These are phyloP conservation scores for Linnemannia hyalina DNA, from an alignment of 192 early-diverging fungal genomes.

Conservation along the genomic window DNA sequence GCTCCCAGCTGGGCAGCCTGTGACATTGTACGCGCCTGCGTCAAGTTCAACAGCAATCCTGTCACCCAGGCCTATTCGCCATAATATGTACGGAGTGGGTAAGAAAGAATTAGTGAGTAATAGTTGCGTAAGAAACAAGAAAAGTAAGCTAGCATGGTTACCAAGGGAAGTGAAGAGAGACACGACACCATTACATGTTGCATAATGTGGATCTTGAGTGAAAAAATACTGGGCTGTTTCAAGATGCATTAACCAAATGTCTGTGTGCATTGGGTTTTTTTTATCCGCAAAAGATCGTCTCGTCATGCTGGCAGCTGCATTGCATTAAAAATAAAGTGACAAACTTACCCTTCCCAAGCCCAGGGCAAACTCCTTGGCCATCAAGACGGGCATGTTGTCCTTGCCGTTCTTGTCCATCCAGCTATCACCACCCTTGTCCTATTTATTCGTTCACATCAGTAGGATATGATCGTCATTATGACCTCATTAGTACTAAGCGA, in stretches of 20 bases:
- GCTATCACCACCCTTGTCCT: constrained; percentile 44
- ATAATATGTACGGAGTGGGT: not conserved
- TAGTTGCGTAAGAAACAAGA: not conserved
- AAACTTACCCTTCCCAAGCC: constrained; percentile 37
- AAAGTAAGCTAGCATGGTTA: not conserved
- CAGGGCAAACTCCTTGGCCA: constrained; percentile 42
- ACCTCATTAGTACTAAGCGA: not conserved
- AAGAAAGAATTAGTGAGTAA: not conserved
- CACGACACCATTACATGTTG: not conserved
- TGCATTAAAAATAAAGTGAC: not conserved
- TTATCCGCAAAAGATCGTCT: not conserved
- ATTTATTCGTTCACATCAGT: not conserved
- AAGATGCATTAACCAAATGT: not conserved
- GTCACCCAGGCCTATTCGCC: constrained; percentile 40
- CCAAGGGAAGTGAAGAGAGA: not conserved
- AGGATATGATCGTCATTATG: not conserved
- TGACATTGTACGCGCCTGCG: constrained; percentile 41
- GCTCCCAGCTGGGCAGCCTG: constrained; percentile 49
- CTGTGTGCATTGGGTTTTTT: not conserved
- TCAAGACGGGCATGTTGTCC: constrained; percentile 15
- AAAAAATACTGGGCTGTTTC: not conserved
- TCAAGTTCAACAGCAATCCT: constrained; percentile 51
- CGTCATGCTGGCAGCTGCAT: no score
- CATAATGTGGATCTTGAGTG: not conserved
- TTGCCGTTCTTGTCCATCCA: constrained; percentile 14